Evolutionary conservation across 2,329 filamentous ascomycete species (phyloP).

Genomic region (Colletotrichum coccodes): DNA sequence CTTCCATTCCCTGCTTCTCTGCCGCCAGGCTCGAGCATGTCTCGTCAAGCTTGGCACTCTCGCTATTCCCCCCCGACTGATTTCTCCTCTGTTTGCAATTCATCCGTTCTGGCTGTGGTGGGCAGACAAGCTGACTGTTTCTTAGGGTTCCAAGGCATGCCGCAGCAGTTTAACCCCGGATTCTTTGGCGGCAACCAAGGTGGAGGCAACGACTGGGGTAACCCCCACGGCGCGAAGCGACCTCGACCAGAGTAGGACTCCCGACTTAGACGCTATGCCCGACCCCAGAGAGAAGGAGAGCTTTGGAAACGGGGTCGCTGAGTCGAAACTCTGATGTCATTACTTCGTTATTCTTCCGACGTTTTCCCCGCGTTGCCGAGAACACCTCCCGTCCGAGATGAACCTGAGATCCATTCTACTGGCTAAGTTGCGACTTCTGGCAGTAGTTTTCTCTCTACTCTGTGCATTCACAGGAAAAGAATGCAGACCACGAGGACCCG

Average conservation of each 20-base stretch:
- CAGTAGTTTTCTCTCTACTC: not conserved
- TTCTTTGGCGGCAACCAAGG: conserved; percentile 72
- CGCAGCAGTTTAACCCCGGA: conserved; percentile 76
- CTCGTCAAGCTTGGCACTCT: not conserved
- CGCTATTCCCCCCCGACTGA: not conserved
- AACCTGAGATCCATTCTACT: not conserved
- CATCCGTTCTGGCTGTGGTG: not conserved
- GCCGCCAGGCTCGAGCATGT: not conserved
- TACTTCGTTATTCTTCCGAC: not conserved
- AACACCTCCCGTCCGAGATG: too few relatives aligned
- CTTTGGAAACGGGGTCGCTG: not conserved
- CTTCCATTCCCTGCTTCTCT: not conserved
- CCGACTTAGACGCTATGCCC: not conserved
- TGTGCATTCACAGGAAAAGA: not conserved
- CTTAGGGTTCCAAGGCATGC: conserved; percentile 74
- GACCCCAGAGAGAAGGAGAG: not conserved
- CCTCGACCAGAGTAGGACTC: conserved; percentile 73
- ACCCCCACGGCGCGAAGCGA: conserved; percentile 84
- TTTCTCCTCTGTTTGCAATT: conserved; percentile 6
- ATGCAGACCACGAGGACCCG: not conserved
- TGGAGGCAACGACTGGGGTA: conserved; percentile 72
- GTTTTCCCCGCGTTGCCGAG: not conserved
- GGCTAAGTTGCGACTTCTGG: not conserved
- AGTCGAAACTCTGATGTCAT: not conserved
- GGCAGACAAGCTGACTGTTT: conserved; percentile 35